Conservation (phyloP, 2,329 filamentous ascomycete species). For the Claviceps quebecensis region DNA sequence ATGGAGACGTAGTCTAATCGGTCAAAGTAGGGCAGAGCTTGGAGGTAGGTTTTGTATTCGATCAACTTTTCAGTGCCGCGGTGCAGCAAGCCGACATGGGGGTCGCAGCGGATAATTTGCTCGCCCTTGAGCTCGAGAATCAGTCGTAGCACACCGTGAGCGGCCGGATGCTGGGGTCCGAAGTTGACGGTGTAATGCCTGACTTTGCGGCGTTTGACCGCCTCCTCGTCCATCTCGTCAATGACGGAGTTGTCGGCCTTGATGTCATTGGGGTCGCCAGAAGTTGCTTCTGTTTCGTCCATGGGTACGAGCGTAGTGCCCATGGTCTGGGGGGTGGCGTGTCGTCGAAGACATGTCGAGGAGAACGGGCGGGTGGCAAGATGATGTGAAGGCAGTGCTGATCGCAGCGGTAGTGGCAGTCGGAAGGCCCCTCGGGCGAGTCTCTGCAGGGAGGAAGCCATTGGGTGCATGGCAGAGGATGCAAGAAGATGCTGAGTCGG, state of each 20-base stretch:
- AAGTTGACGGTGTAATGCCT: slow-evolving; percentile 99
- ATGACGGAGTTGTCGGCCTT: slow-evolving; percentile 26
- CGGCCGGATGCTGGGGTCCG: slow-evolving; percentile 93
- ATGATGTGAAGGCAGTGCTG: slow-evolving; percentile 19
- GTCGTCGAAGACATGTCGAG: slow-evolving; percentile 46
- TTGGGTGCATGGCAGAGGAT: slow-evolving; percentile 25
- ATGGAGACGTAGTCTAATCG: slow-evolving; percentile 98
- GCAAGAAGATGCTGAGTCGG: slow-evolving; percentile 13
- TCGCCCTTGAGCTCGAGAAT: slow-evolving; percentile 97
- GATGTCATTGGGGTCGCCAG: slow-evolving; percentile 35
- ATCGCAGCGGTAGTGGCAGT: slow-evolving; percentile 45
- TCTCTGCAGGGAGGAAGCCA: slow-evolving; percentile 56
- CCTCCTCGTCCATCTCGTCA: slow-evolving; percentile 34
- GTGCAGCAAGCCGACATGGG: slow-evolving; percentile 91
- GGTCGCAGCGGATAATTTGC: slow-evolving; percentile 91
- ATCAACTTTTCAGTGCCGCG: slow-evolving; percentile 98
- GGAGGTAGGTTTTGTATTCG: slow-evolving; percentile 98
- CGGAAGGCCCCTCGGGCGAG: slow-evolving; percentile 59
- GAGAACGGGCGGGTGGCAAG: slow-evolving; percentile 47
- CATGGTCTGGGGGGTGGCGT: slow-evolving; percentile 38
- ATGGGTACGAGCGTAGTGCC: slow-evolving; percentile 51
- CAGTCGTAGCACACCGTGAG: slow-evolving; percentile 92
- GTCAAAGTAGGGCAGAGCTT: slow-evolving; percentile 97
- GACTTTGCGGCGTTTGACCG: slow-evolving; percentile 60
- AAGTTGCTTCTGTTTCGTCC: slow-evolving; percentile 39